A percentile compares a stretch with the other conserved stretches of the same genome.
phyloP scores from a whole-genome alignment of 805 yeast species.

The Yamadazyma ubonensis region DNA sequence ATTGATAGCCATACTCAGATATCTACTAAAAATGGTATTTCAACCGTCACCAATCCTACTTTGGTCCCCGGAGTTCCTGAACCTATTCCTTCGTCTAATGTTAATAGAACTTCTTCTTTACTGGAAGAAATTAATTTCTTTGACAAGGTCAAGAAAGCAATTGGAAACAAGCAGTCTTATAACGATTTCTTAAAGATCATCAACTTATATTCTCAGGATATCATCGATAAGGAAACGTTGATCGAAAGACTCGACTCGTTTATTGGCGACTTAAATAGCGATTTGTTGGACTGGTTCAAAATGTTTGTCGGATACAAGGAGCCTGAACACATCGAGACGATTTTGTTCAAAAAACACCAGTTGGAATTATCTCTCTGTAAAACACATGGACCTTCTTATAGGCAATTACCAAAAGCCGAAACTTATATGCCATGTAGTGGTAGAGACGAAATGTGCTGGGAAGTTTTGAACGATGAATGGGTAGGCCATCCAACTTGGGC shows the following conservation, averaged over 20 bases:
- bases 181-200: constrained; percentile 88
- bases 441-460: constrained; percentile 99
- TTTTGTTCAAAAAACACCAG: constrained; percentile 84
- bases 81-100: constrained; percentile 55
- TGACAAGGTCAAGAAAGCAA: constrained; percentile 84
- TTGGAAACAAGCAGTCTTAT: constrained; percentile 86
- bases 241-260: constrained; percentile 84
- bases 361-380: constrained; percentile 87
- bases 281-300: constrained; percentile 88
- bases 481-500: constrained; percentile 99
- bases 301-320: constrained; percentile 86
- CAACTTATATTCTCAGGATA: constrained; percentile 85
- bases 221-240: constrained; percentile 77
- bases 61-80: constrained; percentile 85
- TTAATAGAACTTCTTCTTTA: constrained; percentile 55
- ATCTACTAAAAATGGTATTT: constrained; percentile 24
- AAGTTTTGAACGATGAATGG: constrained; percentile 97
- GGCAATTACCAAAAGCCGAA: constrained; percentile 89
- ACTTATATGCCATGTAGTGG: constrained; percentile 98
- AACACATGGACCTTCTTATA: constrained; percentile 92
- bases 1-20: constrained; percentile 17
- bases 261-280: constrained; percentile 72
- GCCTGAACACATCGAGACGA: constrained; percentile 85
- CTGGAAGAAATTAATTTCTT: constrained; percentile 87
- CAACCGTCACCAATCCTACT: constrained; percentile 51